Conservation (phyloP, 441 rosid species). For the Flueggea neowawraea region DNA sequence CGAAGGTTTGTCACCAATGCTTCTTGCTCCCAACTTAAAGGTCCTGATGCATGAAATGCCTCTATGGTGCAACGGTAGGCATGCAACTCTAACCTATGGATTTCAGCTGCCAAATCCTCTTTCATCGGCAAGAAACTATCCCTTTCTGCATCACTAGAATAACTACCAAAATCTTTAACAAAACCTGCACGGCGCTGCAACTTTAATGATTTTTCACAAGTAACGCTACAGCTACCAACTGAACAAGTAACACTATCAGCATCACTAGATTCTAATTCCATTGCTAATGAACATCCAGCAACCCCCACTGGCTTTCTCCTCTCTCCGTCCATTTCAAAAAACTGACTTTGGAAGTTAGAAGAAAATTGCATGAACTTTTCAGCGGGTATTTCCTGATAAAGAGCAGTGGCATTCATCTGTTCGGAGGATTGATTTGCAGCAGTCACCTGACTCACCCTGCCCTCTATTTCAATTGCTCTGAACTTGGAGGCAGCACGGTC, state of each 20-base stretch:
- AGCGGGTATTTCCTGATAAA: slow-evolving; percentile 27
- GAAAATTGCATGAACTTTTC: slow-evolving; percentile 23
- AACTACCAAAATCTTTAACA: slow-evolving; percentile 32
- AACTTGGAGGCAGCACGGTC: slow-evolving; percentile 26
- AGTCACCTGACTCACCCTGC: slow-evolving; percentile 20
- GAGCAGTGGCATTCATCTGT: slow-evolving; percentile 30
- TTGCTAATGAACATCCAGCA: slow-evolving; percentile 26
- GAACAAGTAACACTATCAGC: slow-evolving; percentile 49
- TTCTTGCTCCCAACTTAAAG: slow-evolving; percentile 82
- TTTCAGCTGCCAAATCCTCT: slow-evolving; percentile 29
- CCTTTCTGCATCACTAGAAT: slow-evolving; percentile 53
- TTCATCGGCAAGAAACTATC: slow-evolving; percentile 15
- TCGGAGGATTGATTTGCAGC: slow-evolving; percentile 20
- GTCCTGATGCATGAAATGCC: slow-evolving; percentile 68
- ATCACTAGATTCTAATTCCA: slow-evolving; percentile 29
- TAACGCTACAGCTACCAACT: slow-evolving; percentile 77
- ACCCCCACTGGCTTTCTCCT: slow-evolving; percentile 31
- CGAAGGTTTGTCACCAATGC: slow-evolving; percentile 60
- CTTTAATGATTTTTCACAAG: slow-evolving; percentile 28
- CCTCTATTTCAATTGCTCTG: slow-evolving; percentile 34
- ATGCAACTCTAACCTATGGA: slow-evolving; percentile 60
- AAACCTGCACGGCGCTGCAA: slow-evolving; percentile 9
- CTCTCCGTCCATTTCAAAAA: slow-evolving; percentile 29
- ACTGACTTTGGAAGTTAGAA: slow-evolving; percentile 20
- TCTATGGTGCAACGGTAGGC: slow-evolving; percentile 48